Conservation (phyloP, 805 yeast genomes). For the Schwanniomyces occidentalis region DNA sequence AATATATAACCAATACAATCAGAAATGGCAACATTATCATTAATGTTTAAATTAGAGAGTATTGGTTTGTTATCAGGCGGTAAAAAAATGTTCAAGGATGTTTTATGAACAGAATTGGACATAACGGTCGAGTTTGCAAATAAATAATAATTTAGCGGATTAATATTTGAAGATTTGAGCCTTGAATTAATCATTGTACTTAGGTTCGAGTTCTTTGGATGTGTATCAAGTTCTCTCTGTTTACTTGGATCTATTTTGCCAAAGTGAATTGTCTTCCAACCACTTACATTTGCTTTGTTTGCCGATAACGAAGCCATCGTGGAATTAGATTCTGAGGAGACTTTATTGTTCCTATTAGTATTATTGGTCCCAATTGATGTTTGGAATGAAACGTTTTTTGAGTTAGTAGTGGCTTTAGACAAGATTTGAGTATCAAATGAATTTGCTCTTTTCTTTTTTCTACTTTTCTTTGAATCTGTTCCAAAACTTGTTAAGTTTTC, state of each 20-base stretch:
- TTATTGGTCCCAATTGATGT: constrained; percentile 4
- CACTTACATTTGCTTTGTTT: constrained; percentile 4
- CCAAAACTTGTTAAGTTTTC: constrained; percentile 11
- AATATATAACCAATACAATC: constrained; percentile 45
- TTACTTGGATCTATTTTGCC: constrained; percentile 20
- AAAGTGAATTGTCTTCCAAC: constrained; percentile 15
- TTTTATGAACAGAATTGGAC: constrained; percentile 8
- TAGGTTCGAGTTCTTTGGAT: constrained; percentile 31
- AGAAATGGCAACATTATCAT: constrained; percentile 28
- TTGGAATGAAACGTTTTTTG: constrained; percentile 1
- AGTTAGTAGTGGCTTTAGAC: constrained; percentile 8
- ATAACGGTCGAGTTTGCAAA: constrained; percentile 34
- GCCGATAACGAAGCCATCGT: constrained; percentile 5
- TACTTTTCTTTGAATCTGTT: constrained; percentile 12
- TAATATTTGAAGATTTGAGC: constrained; percentile 31
- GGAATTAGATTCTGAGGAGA: constrained; percentile 2
- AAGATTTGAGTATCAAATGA: constrained; percentile 15
- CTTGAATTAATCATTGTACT: constrained; percentile 45
- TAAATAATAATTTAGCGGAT: constrained; percentile 46
- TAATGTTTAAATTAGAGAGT: constrained; percentile 22
- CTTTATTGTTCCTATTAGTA: constrained; percentile 5
- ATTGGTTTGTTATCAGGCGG: constrained; percentile 33
- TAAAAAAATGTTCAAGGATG: constrained; percentile 26
- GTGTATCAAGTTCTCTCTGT: not conserved
- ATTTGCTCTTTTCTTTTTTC: constrained; percentile 18